Base-by-base conservation (phyloP, 2,329 filamentous ascomycete genomes). In the Epichloe elymi region DNA sequence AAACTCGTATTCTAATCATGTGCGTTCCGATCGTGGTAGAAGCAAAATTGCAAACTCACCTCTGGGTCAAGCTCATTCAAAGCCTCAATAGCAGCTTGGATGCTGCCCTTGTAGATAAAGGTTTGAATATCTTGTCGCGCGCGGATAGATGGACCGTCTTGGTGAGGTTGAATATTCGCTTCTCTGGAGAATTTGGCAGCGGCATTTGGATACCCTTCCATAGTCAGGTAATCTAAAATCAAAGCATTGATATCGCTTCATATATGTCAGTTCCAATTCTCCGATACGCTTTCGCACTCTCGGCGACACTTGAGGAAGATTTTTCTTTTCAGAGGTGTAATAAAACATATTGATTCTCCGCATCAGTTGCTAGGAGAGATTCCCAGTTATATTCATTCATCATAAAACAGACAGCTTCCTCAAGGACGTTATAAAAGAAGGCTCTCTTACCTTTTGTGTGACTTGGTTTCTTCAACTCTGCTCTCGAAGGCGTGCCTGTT, bases 321-420 rank as follows among this genome's bases (percentile, higher is more conserved):
- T 8, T 19, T 26, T 14, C 36, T 30, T 48, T 48, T 48, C 19
- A 33, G 35, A 51, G 48, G 52, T 51, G 53, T 43, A n/a, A 39
- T 47, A 50, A 67, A 66, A 60, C 55, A 66, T 67, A 87, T 83
- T 76, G 72, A 69, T 82, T 88, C 82, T 98, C 93, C 85, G 87
- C 93, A 98, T 78, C 70, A 67, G 72, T 80, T 46, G 78, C 87
- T 97, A 88, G 86, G 93, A 98, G 94, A 98, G 93, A 98, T 98
- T 98, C 93, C 93, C 93, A 98, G 95, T 94, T 84, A 87, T 83
- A 83, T 77, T 72, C 77, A 74, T 87, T 94, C 90, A 95, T 95
- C 75, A 81, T 74, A 61, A 72, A 57, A 33, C 42, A 14, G 10
- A 19, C 10, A 19, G 17, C 33, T 40, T 23, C 15, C 17, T 30